Percentiles rank a stretch among this genome's conserved stretches.
Conservation (phyloP, 2,329 filamentous ascomycete species). For the Scedosporium dehoogii region DNA sequence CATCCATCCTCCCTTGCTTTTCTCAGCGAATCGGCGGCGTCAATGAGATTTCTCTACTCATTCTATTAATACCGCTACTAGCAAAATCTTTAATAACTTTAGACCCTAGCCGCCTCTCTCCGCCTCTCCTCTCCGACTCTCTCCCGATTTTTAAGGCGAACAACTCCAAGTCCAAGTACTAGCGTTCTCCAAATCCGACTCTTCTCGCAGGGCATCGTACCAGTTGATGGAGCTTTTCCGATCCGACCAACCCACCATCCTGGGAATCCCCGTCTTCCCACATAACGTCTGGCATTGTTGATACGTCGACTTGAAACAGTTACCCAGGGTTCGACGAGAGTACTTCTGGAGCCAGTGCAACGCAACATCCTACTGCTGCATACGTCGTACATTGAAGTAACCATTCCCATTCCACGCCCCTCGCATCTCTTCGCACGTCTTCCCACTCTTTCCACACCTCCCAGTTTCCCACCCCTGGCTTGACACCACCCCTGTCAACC, state of each 20-base stretch:
- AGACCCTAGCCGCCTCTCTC: background rate
- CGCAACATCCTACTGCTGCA: background rate
- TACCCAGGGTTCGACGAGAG: conserved; percentile 4
- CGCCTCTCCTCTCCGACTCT: background rate
- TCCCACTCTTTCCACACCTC: background rate
- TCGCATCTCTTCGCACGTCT: background rate
- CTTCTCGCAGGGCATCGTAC: too few species aligned
- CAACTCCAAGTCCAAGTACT: too few species aligned
- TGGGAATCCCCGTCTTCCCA: conserved; percentile 12
- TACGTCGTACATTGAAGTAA: too few species aligned
- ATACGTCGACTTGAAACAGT: conserved; percentile 17
- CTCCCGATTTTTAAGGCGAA: too few species aligned
- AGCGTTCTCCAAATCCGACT: too few species aligned
- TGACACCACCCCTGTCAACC: conserved; percentile 6
- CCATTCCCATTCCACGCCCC: conserved; percentile 4
- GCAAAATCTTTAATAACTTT: background rate
- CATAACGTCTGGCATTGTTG: conserved; percentile 16
- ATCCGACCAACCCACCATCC: conserved; percentile 11
- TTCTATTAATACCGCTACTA: background rate
- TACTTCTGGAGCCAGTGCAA: background rate
- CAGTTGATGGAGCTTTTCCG: background rate
- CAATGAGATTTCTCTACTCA: background rate
- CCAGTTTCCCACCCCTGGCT: conserved; percentile 5
- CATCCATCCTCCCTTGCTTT: background rate
- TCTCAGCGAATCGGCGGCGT: background rate